A percentile compares a stretch with the other conserved stretches of the same genome.
Conservation (phyloP, 805 yeast genomes). For the Kluyveromyces lactis region DNA sequence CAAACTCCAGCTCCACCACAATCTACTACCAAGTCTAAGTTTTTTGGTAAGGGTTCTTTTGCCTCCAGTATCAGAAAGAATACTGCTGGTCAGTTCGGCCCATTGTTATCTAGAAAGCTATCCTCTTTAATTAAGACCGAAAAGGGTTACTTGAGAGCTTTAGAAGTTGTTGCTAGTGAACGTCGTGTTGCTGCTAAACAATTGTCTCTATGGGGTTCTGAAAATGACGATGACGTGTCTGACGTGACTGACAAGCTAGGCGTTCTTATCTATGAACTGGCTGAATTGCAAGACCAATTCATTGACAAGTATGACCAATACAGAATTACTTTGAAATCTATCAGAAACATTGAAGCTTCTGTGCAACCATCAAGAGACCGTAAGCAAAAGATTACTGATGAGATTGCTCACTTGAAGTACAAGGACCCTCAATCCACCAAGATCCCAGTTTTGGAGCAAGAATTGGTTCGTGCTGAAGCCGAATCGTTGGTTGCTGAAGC, state of each 20-base stretch:
- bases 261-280: slow-evolving; percentile 89
- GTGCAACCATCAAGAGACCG: slow-evolving; percentile 98
- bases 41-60: slow-evolving; percentile 68
- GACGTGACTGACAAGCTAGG: slow-evolving; percentile 97
- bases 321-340: slow-evolving; percentile 88
- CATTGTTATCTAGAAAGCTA: slow-evolving; percentile 87
- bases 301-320: slow-evolving; percentile 97
- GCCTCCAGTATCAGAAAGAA: slow-evolving; percentile 66
- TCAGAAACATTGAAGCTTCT: slow-evolving; percentile 94
- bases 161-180: slow-evolving; percentile 89
- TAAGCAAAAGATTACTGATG: slow-evolving; percentile 94
- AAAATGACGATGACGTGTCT: slow-evolving; percentile 92
- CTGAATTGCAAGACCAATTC: slow-evolving; percentile 97
- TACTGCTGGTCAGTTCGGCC: slow-evolving; percentile 89
- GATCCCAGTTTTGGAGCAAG: slow-evolving; percentile 93
- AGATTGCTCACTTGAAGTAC: slow-evolving; percentile 95
- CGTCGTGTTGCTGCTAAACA: slow-evolving; percentile 96
- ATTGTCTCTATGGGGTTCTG: slow-evolving; percentile 94
- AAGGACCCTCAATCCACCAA: slow-evolving; percentile 98
- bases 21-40: slow-evolving; percentile 61
- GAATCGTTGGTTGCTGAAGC: slow-evolving; percentile 99
- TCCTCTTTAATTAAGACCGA: slow-evolving; percentile 91
- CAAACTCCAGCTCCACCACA: slow-evolving; percentile 79
- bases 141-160: slow-evolving; percentile 88
- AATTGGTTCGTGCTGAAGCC: slow-evolving; percentile 97